Percentiles rank a stretch among this genome's conserved stretches.
phyloP scores from a whole-genome alignment of 163 green algal species.

The Scenedesmus sp. region DNA sequence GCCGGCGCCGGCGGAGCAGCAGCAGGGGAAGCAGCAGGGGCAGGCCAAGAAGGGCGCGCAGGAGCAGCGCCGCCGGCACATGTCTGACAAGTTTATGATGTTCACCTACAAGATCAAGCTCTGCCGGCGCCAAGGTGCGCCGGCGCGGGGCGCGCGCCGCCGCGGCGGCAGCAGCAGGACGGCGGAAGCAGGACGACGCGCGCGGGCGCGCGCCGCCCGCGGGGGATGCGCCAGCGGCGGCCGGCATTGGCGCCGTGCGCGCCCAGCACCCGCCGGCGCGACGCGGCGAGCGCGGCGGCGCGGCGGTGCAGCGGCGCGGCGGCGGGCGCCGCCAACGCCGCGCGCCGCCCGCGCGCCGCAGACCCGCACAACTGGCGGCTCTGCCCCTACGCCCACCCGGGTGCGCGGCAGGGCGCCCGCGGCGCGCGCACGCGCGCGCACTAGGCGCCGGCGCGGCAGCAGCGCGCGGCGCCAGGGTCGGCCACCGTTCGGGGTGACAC shows the following conservation, averaged over 20 bases:
- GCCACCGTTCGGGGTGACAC: too few relatives aligned
- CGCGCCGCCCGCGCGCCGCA: neutral
- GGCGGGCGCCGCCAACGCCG: neutral
- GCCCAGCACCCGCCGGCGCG: neutral
- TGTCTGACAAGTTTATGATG: conserved; percentile 23
- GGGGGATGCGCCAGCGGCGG: neutral
- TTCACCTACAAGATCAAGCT: conserved; percentile 43
- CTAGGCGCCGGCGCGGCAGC: too few relatives aligned
- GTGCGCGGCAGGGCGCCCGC: conserved; percentile 16
- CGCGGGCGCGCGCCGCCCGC: neutral
- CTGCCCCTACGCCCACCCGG: conserved; percentile 31
- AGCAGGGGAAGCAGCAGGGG: neutral
- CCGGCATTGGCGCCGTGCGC: too few relatives aligned
- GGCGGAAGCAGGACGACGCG: neutral
- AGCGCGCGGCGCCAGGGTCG: too few relatives aligned
- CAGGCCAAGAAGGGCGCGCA: neutral
- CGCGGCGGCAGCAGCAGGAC: too few relatives aligned
- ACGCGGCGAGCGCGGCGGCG: neutral
- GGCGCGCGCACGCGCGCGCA: too few relatives aligned
- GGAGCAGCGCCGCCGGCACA: conserved; percentile 2
- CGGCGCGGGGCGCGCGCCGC: neutral
- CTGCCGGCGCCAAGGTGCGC: conserved; percentile 30
- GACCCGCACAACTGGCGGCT: conserved; percentile 43
- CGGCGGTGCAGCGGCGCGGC: neutral
- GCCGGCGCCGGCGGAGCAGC: too few relatives aligned